A percentile compares a stretch with the other conserved stretches of the same genome.
phyloP scores from a whole-genome alignment of 305 asterid species.

The Rubia peregrina region DNA sequence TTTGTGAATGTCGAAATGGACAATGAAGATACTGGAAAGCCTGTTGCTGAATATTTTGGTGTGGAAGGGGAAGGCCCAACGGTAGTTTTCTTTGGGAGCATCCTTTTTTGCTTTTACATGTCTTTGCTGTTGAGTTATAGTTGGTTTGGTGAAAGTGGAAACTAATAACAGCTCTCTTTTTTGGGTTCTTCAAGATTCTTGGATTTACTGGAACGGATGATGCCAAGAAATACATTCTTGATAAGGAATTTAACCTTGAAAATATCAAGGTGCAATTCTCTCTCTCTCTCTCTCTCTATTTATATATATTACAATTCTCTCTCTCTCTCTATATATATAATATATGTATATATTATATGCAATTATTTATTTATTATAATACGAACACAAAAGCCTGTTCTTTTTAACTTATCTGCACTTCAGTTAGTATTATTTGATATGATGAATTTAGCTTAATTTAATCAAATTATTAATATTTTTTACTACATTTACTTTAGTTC shows the following conservation, averaged over 20 bases:
- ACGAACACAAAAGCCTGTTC: too few species aligned
- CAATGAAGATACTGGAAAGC: constrained; percentile 76
- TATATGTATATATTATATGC: too few species aligned
- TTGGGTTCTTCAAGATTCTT: constrained; percentile 43
- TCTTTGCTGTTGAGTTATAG: background rate
- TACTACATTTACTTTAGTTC: too few species aligned
- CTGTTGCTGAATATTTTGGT: constrained; percentile 85
- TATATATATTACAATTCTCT: background rate
- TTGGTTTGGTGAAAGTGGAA: background rate
- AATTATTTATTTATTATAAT: background rate
- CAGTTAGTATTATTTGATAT: too few species aligned
- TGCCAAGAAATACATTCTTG: constrained; percentile 49
- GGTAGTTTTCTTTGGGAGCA: constrained; percentile 32
- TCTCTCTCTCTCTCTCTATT: background rate
- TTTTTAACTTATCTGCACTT: too few species aligned
- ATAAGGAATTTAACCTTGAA: constrained; percentile 26
- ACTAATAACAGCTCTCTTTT: constrained; percentile 13
- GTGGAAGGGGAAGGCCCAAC: constrained; percentile 60
- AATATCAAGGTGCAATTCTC: constrained; percentile 52
- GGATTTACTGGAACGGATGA: constrained; percentile 64
- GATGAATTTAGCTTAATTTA: too few species aligned
- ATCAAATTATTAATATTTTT: background rate
- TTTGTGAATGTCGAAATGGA: constrained; percentile 67
- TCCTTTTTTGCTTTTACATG: constrained; percentile 2
- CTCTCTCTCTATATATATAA: background rate